Conservation (phyloP, 2,329 filamentous ascomycete species). For the Fusarium verrucosum region DNA sequence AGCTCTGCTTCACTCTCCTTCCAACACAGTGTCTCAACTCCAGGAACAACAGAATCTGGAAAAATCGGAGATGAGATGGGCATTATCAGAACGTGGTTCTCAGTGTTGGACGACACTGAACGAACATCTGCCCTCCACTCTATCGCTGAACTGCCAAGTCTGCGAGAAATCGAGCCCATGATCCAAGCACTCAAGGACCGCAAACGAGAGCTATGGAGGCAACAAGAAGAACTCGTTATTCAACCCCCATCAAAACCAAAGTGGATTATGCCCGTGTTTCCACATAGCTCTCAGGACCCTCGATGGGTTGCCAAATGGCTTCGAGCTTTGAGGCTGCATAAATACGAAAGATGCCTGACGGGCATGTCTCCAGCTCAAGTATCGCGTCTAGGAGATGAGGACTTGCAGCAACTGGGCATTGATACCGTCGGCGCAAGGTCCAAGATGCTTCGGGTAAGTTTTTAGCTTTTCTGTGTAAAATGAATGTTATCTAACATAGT, state of each 20-base stretch:
- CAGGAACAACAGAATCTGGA: constrained; percentile 18
- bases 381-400: constrained; percentile 27
- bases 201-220: constrained; percentile 39
- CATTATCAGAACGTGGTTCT: constrained; percentile 42
- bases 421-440: constrained; percentile 42
- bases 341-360: constrained; percentile 38
- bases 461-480: neutral
- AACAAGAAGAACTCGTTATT: constrained; percentile 40
- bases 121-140: constrained; percentile 34
- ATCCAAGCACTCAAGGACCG: constrained; percentile 42
- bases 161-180: constrained; percentile 42
- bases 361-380: constrained; percentile 40
- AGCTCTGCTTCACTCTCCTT: constrained; percentile 38
- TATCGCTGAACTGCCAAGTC: constrained; percentile 39
- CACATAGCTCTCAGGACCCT: constrained; percentile 37
- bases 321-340: constrained; percentile 41
- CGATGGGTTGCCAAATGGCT: constrained; percentile 42
- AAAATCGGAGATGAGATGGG: constrained; percentile 36
- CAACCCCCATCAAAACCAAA: constrained; percentile 38
- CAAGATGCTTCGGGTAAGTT: constrained; percentile 41
- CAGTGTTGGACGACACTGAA: constrained; percentile 39
- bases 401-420: constrained; percentile 38
- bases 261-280: constrained; percentile 41
- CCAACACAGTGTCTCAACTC: neutral
- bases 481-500: constrained; percentile 7